Conservation (phyloP, 768 basidiomycete genomes). For the Lactarius vividus region DNA sequence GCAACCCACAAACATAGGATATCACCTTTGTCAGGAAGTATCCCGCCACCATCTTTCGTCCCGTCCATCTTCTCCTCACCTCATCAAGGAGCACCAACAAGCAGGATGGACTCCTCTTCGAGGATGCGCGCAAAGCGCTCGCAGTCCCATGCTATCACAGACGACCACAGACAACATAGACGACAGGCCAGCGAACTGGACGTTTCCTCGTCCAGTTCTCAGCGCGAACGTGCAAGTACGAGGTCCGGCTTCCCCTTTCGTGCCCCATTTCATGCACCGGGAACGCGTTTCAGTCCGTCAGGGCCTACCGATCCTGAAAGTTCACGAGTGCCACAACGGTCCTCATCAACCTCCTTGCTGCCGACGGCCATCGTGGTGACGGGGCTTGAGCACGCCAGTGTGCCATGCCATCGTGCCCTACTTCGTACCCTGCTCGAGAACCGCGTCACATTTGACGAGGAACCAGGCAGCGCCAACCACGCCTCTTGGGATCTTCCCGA, state of each 20-base stretch:
- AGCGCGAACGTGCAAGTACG: conserved; percentile 10
- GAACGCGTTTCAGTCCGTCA: conserved; percentile 29
- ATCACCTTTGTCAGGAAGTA: conserved; percentile 29
- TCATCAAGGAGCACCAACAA: conserved; percentile 30
- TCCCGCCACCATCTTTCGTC: conserved; percentile 35
- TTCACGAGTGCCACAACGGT: neutral
- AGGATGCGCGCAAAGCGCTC: conserved; percentile 17
- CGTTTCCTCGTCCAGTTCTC: conserved; percentile 5
- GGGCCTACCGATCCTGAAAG: conserved; percentile 5
- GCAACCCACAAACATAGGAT: conserved; percentile 57
- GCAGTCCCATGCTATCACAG: conserved; percentile 2
- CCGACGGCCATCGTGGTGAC: conserved; percentile 67
- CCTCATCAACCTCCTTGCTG: conserved; percentile 33
- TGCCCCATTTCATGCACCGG: conserved; percentile 37
- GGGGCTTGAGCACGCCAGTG: conserved; percentile 61
- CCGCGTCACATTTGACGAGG: conserved; percentile 47
- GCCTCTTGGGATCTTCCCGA: conserved; percentile 56
- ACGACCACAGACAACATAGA: conserved; percentile 3
- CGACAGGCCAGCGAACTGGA: conserved; percentile 5
- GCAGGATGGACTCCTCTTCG: conserved; percentile 12
- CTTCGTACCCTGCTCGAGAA: conserved; percentile 50
- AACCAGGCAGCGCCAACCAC: conserved; percentile 33
- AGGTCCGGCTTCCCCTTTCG: neutral
- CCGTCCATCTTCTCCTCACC: conserved; percentile 39
- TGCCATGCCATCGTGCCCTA: conserved; percentile 57